Conservation (phyloP, 2,329 filamentous ascomycete species). For the Epichloe hybrida region DNA sequence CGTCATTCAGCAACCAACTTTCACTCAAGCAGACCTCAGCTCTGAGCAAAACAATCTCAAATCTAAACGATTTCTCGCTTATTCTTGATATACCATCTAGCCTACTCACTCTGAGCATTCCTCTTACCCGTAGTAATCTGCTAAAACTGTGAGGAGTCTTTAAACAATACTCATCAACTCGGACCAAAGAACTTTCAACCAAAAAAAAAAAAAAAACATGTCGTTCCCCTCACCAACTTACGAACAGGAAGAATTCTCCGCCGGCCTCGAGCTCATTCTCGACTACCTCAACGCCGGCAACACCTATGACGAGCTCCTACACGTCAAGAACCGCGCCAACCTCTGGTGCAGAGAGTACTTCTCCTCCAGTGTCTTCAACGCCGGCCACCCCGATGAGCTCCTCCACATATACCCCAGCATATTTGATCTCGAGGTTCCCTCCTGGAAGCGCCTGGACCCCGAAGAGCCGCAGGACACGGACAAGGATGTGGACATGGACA, state of each 20-base stretch:
- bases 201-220: neutral
- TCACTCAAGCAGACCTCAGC: no score
- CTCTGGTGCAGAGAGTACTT: conserved; percentile 3
- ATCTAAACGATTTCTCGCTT: no score
- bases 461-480: no score
- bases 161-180: no score
- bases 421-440: neutral
- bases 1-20: no score
- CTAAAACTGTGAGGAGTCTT: no score
- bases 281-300: conserved; percentile 16
- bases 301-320: conserved; percentile 1
- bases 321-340: neutral
- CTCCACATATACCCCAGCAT: neutral
- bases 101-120: no score
- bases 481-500: neutral
- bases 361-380: neutral
- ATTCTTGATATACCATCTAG: no score
- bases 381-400: neutral
- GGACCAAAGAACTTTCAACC: neutral
- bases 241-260: no score
- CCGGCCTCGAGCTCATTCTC: conserved; percentile 11
- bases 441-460: neutral
- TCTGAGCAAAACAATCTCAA: no score
- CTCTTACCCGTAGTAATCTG: no score
- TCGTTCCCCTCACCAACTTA: neutral